Evolutionary conservation across 495 filamentous ascomycete genomes (phyloP).

Genomic region (Thermochaetoides thermophila): DNA sequence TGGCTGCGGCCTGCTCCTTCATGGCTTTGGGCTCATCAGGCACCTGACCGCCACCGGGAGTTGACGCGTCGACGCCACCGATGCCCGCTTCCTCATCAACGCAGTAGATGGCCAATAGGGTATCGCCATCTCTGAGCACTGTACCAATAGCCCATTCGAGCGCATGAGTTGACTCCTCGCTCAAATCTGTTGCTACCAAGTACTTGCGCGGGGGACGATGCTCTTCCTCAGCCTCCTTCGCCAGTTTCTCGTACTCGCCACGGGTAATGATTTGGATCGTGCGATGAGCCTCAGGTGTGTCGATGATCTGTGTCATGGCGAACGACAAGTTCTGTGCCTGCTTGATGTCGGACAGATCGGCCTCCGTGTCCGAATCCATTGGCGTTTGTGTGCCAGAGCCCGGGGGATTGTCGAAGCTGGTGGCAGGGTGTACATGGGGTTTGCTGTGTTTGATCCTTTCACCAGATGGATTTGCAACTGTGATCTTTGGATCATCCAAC

Average conservation of each 20-base stretch:
- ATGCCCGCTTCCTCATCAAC: slow-evolving; percentile 71
- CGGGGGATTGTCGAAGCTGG: slow-evolving; percentile 55
- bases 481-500: slow-evolving; percentile 48
- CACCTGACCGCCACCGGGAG: slow-evolving; percentile 17
- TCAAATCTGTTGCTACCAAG: slow-evolving; percentile 82
- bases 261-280: slow-evolving; percentile 78
- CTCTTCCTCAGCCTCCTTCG: slow-evolving; percentile 57
- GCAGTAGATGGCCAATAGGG: slow-evolving; percentile 79
- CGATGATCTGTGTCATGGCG: slow-evolving; percentile 60
- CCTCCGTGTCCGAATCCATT: slow-evolving; percentile 74
- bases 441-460: slow-evolving; percentile 40
- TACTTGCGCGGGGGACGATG: slow-evolving; percentile 73
- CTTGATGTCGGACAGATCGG: slow-evolving; percentile 67
- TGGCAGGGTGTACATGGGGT: slow-evolving; percentile 62
- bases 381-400: slow-evolving; percentile 60
- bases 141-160: slow-evolving; percentile 96
- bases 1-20: slow-evolving; percentile 51
- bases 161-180: slow-evolving; percentile 84
- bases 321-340: slow-evolving; percentile 74
- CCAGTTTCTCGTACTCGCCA: slow-evolving; percentile 63
- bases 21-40: slow-evolving; percentile 45
- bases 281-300: slow-evolving; percentile 59
- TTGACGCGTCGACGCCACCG: slow-evolving; percentile 13
- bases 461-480: slow-evolving; percentile 45
- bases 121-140: slow-evolving; percentile 89